Base-by-base conservation (phyloP, 1,284 basidiomycete genomes). In the Cryptococcus sp. region DNA sequence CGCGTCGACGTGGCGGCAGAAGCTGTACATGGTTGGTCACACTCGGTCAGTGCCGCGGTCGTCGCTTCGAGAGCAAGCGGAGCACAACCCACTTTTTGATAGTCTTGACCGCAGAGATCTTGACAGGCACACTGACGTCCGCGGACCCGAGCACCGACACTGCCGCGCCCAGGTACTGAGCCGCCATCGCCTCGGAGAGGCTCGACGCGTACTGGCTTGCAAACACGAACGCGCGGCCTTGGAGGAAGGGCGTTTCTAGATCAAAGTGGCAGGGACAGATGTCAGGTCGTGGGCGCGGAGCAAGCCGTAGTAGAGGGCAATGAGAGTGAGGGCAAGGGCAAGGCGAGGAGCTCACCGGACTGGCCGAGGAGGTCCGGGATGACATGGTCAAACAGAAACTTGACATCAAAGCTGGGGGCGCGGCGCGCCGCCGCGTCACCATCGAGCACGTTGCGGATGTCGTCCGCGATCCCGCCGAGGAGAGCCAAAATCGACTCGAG, bases 191-290 rank as follows among this genome's bases (percentile, higher is more conserved):
- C 1, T 81, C 65, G 0, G 91, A 87, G 8, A 98, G 80, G 3
- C 87, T 76, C 57, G 85, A 84, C 0, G 90, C 84, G 68, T 86
- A 97, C 71, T 94, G 88, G 67, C 90, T 92, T 0, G 92, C 91
- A 68, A 98, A 95, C 40, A 98, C 90, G 61, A 98, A 96, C 2
- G 87, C 89, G 55, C 95, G 83, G 9, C 95, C 96, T 77, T 96
- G 93, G 47, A 98, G 77, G 82, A 97, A 97, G 0, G 91, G 89
- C 52, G 82, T 83, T 15, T 89, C 91, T 91, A 59, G 7, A 21
- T n/a, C 24, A 23, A 42, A 11, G 12, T n/a, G 21, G 13, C 16
- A 36, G 20, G 15, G 16, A 52, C 37, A 48, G 47, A 43, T 33
- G 50, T 16, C 9, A 45, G 24, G 28, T 39, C 42, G 51, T 36